Evolutionary conservation across 2,329 filamentous ascomycete genomes (phyloP).

Genomic region (Ascosphaera acerosa): DNA sequence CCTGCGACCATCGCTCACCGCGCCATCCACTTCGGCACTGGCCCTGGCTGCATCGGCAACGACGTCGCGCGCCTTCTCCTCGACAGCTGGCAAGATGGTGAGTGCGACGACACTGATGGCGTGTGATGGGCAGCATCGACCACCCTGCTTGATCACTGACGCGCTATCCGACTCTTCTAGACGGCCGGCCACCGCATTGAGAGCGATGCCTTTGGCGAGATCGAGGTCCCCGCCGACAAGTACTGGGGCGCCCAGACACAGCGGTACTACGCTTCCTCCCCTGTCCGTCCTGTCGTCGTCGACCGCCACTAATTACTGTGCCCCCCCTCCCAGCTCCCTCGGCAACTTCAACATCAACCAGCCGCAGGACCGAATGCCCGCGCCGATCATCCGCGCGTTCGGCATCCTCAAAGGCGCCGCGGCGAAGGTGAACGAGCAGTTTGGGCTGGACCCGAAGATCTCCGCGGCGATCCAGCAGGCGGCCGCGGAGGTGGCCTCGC

Average conservation of each 20-base stretch:
- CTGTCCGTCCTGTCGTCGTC: no score
- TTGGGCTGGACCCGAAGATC: slow-evolving; percentile 72
- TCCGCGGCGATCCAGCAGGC: slow-evolving; percentile 88
- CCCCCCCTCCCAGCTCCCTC: slow-evolving; percentile 45
- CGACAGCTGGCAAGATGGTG: no score
- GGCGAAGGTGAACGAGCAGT: slow-evolving; percentile 85
- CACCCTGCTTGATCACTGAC: no score
- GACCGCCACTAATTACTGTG: no score
- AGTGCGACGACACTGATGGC: no score
- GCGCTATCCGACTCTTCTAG: no score
- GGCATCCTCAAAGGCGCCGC: slow-evolving; percentile 94
- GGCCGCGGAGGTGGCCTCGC: slow-evolving; percentile 70
- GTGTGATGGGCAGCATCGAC: no score
- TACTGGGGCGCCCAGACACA: slow-evolving; percentile 99
- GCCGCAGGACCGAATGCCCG: slow-evolving; percentile 94
- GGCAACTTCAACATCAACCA: slow-evolving; percentile 99
- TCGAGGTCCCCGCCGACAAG: slow-evolving; percentile 62
- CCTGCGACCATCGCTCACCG: no score
- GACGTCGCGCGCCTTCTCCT: no score
- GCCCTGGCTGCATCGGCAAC: no score
- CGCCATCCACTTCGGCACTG: no score
- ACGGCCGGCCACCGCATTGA: slow-evolving; percentile 43
- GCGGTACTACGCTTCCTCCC: slow-evolving; percentile 25
- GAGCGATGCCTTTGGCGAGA: slow-evolving; percentile 92
- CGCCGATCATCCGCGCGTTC: slow-evolving; percentile 75